A percentile compares a stretch with the other conserved stretches of the same genome.
phyloP scores from a whole-genome alignment of 306 rosid genomes.

The Betula pendula region DNA sequence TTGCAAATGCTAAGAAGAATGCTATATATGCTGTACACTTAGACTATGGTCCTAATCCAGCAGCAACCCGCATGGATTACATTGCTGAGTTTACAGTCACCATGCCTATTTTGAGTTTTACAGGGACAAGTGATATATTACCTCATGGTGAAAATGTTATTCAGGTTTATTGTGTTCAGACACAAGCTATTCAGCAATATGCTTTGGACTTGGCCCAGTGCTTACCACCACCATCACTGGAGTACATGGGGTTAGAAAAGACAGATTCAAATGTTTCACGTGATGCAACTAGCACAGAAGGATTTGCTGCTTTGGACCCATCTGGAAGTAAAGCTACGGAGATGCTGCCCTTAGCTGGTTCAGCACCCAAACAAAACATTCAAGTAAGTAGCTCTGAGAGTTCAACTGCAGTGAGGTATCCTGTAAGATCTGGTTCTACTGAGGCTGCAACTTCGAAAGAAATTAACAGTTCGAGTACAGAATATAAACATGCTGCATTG shows the following conservation, averaged over 20 bases:
- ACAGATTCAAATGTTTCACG: conserved; percentile 65
- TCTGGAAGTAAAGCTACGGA: conserved; percentile 61
- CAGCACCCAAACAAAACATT: conserved; percentile 52
- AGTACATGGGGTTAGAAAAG: conserved; percentile 66
- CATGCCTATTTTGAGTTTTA: conserved; percentile 95
- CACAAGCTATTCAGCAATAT: conserved; percentile 97
- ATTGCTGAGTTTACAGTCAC: conserved; percentile 93
- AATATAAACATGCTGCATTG: conserved; percentile 54
- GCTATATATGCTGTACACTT: conserved; percentile 95
- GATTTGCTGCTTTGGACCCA: conserved; percentile 47
- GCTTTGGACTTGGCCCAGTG: conserved; percentile 95
- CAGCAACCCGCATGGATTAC: conserved; percentile 82
- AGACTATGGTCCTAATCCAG: conserved; percentile 84
- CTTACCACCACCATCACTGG: conserved; percentile 86
- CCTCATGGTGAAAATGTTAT: conserved; percentile 78
- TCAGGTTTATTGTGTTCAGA: conserved; percentile 98
- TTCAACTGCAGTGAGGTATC: conserved; percentile 55
- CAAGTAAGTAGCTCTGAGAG: conserved; percentile 52
- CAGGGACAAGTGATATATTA: conserved; percentile 83
- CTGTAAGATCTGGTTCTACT: conserved; percentile 49
- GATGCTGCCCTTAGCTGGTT: conserved; percentile 36
- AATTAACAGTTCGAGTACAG: conserved; percentile 47
- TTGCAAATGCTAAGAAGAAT: conserved; percentile 99
- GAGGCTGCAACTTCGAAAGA: conserved; percentile 58
- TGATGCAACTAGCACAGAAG: conserved; percentile 61